Base-by-base conservation (phyloP, 164 flowering plant genomes). In the Malania oleifera region DNA sequence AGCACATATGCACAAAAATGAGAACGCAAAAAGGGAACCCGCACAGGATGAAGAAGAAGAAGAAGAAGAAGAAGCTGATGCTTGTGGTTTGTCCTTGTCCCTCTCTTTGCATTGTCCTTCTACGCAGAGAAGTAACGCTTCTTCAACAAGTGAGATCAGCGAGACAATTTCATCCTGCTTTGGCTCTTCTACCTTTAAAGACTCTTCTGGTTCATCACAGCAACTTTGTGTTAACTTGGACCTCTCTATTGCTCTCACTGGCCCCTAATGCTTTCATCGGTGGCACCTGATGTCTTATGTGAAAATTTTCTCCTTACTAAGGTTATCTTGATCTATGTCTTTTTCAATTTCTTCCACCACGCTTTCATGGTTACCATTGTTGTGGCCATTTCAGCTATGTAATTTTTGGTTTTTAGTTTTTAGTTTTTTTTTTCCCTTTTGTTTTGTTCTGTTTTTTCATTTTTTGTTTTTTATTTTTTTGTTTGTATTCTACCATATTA, bases 61-160 rank as follows among this genome's bases (percentile, higher is more conserved):
- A 20, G 68, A 27, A 34, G 71, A 64, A 5, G 72, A 62, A 47
- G 77, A 56, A 41, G 65, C 25, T 0, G 61, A 59, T 7, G 75
- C 24, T n/a, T 61, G 70, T 27, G 64, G 73, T 7, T 61, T 86
- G 17, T 80, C 82, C 0, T 46, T 85, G 39, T 77, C 84, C 0
- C 79, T 85, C 39, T 73, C 87, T 2, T 64, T 82, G 69, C 76
- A 50, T 20, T 69, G 48, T 24, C 86, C 75, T 0, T 65, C 64
- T 0, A 52, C 62, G 3, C 77, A 69, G 41, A 69, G 63, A 56
- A 73, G 79, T 24, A 56, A 70, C 39, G 63, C 61, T 3, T 76
- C 71, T 26, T 80, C 84, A 0, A 54, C 65, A 0, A 82, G 87
- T 31, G 93, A 82, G 52, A 71, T 68, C 37, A 82, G 86, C 27